A percentile compares a stretch with the other conserved stretches of the same genome.
These are phyloP conservation scores for Encephalitozoon intestinalis DNA, from an alignment of 371 early-diverging fungal species.

Conservation along the genomic window DNA sequence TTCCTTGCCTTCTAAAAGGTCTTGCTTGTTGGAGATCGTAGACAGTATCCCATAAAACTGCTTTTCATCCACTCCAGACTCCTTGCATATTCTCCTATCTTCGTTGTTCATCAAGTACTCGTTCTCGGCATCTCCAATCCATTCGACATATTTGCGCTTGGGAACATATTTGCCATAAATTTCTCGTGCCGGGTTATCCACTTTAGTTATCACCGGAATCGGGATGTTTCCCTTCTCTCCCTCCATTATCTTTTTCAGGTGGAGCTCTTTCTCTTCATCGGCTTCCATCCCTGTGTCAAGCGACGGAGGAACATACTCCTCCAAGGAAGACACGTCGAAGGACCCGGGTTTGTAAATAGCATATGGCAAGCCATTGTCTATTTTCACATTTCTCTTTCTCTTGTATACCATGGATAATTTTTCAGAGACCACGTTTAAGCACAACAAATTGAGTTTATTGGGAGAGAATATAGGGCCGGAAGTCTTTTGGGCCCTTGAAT, in stretches of 20 bases:
- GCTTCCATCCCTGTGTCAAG: slow-evolving; percentile 56
- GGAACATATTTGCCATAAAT: slow-evolving; percentile 8
- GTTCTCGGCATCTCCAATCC: slow-evolving; percentile 40
- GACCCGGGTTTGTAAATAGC: background rate
- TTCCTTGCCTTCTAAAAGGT: background rate
- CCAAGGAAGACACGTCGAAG: slow-evolving; percentile 9
- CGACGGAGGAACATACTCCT: slow-evolving; percentile 33
- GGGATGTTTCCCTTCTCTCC: slow-evolving; percentile 35
- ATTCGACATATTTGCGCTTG: slow-evolving; percentile 25
- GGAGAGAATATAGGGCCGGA: background rate
- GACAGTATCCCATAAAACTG: background rate
- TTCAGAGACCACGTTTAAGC: background rate
- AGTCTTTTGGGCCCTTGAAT: background rate
- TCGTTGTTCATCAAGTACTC: slow-evolving; percentile 25
- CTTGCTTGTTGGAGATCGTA: background rate
- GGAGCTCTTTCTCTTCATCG: slow-evolving; percentile 57
- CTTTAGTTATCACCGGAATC: slow-evolving; percentile 42
- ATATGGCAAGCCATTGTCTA: slow-evolving; percentile 9
- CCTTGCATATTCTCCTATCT: slow-evolving; percentile 20
- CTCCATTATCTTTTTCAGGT: slow-evolving; percentile 45
- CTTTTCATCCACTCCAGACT: background rate
- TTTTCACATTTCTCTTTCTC: slow-evolving; percentile 37
- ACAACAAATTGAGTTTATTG: background rate
- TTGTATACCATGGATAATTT: slow-evolving; percentile 27
- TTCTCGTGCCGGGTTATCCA: background rate